Base-by-base conservation (phyloP, 805 yeast species). In the Starmerella floricola region DNA sequence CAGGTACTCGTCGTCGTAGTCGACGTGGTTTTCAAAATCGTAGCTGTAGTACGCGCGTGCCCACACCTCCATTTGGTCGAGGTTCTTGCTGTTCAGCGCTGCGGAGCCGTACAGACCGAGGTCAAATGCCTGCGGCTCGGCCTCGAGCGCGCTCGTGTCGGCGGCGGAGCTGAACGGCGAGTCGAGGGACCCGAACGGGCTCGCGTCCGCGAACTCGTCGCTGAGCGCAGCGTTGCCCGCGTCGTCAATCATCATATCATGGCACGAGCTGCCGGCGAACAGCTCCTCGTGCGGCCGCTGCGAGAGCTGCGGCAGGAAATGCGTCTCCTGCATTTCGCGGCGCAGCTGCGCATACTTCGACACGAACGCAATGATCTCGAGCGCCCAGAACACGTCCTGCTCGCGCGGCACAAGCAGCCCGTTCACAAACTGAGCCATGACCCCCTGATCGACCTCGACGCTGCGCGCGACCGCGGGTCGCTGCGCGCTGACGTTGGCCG, bases 361-460 rank as follows among this genome's bases (percentile, higher is more conserved):
- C 32, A 87, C 83, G 60, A 86, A 88, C 12, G 97, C 97, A 38
- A 91, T 62, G 17, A 91, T 68, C 60, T 88, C 97, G 41, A 88
- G 66, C 3, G 94, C 80, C 95, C 95, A 86, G 29, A 85, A 78
- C 15, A 88, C 83, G 57, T 88, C 98, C 58, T 88, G 96, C 49
- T 83, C 94, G 43, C 84, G 73, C 1, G 96, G 96, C 5, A 86
- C 72, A n/a, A 87, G 69, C 18, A 78, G 75, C 1, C 94, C 94
- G 32, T 79, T 62, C 36, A 66, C 60, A 53, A 77, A 77, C 19
- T 62, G 61, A 40, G 84, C 45, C 38, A 48, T 65, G 18, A 82
- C 82, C 15, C 51, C 40, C 8, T 49, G 38, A 24, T 37, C 40
- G 26, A 35, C 38, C 32, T 34, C 41, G 12, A 24, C 33, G 23